Conservation (phyloP, 345 rosid species). For the Syzygium oleosum region DNA sequence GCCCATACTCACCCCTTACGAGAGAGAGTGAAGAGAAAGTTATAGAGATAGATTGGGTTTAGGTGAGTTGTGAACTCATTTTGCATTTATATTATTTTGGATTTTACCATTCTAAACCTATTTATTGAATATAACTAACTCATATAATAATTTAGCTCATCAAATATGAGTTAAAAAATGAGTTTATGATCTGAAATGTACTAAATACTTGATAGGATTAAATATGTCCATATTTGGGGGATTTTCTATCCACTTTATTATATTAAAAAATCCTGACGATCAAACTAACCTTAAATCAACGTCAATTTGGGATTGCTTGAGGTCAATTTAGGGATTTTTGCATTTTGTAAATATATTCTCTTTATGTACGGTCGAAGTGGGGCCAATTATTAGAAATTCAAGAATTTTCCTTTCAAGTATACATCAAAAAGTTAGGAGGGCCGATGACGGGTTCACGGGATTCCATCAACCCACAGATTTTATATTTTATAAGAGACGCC, state of each 20-base stretch:
- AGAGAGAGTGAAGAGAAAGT: no score
- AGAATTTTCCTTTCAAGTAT: background rate
- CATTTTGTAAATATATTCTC: background rate
- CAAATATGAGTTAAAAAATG: no score
- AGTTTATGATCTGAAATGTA: background rate
- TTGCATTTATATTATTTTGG: no score
- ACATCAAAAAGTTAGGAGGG: background rate
- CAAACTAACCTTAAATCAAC: background rate
- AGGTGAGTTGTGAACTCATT: no score
- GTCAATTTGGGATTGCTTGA: background rate
- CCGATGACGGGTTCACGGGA: background rate
- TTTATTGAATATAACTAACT: no score
- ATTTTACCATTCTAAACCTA: no score
- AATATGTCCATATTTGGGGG: background rate
- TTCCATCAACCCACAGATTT: background rate
- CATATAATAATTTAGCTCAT: no score
- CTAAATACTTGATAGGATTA: background rate
- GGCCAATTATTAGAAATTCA: background rate
- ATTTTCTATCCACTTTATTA: no score
- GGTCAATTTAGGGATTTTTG: background rate
- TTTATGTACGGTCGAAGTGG: background rate
- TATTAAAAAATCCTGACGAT: no score
- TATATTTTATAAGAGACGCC: background rate
- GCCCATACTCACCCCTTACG: no score
- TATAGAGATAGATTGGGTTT: no score